A percentile compares a stretch with the other conserved stretches of the same genome.
Evolutionary conservation across 2,329 filamentous ascomycete species (phyloP).

Genomic region (Aspergillus arachidicola): DNA sequence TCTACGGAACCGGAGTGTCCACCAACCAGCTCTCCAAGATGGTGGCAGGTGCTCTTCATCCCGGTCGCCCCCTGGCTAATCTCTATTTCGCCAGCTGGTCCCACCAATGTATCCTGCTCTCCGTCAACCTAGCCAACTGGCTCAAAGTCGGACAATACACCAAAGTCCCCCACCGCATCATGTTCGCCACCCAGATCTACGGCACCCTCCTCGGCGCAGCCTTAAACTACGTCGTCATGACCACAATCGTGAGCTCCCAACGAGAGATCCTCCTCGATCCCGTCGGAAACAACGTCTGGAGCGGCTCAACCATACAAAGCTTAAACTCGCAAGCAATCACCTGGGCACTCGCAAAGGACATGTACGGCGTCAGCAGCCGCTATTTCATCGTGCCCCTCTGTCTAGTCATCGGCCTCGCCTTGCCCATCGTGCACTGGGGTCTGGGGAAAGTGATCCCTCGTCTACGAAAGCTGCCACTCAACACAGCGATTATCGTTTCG

Average conservation of each 20-base stretch:
- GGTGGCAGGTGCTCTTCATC: slow-evolving; percentile 28
- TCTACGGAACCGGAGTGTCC: slow-evolving; percentile 23
- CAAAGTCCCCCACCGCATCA: slow-evolving; percentile 58
- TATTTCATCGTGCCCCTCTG: slow-evolving; percentile 57
- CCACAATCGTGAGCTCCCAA: slow-evolving; percentile 54
- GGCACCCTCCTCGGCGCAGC: slow-evolving; percentile 58
- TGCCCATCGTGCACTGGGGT: slow-evolving; percentile 49
- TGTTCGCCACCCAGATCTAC: slow-evolving; percentile 61
- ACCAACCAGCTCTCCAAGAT: slow-evolving; percentile 32
- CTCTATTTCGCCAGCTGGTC: slow-evolving; percentile 34
- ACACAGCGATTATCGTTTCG: neutral
- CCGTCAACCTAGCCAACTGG: slow-evolving; percentile 27
- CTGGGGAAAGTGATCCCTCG: slow-evolving; percentile 14
- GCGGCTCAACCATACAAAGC: slow-evolving; percentile 53
- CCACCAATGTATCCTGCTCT: slow-evolving; percentile 29
- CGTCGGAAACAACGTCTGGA: slow-evolving; percentile 56
- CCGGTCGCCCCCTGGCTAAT: slow-evolving; percentile 27
- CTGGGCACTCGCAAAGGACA: slow-evolving; percentile 55
- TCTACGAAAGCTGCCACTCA: neutral
- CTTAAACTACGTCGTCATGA: slow-evolving; percentile 61
- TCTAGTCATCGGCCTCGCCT: slow-evolving; percentile 50
- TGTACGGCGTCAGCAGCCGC: slow-evolving; percentile 51
- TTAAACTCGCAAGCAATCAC: slow-evolving; percentile 40
- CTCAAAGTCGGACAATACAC: slow-evolving; percentile 35
- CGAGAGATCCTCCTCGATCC: slow-evolving; percentile 50